A percentile compares a stretch with the other conserved stretches of the same genome.
Evolutionary conservation across 495 filamentous ascomycete genomes (phyloP).

Genomic region (Cercophora newfieldiana): DNA sequence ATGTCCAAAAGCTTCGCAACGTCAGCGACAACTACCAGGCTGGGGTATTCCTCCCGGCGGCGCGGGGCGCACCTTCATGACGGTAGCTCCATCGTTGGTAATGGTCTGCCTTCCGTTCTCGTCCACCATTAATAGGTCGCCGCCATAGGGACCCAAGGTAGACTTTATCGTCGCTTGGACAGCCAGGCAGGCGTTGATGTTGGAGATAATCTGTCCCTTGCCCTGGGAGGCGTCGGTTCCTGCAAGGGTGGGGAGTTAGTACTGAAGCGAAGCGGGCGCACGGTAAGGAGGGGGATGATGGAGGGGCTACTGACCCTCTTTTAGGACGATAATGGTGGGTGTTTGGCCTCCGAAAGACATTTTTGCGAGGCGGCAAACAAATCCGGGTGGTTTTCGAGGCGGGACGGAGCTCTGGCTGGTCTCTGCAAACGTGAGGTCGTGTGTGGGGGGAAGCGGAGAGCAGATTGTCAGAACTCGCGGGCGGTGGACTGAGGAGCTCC

Average conservation of each 20-base stretch:
- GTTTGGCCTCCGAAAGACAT: slow-evolving; percentile 99
- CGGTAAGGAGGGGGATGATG: slow-evolving; percentile 25
- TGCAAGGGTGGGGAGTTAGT: slow-evolving; percentile 42
- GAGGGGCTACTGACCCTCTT: slow-evolving; percentile 75
- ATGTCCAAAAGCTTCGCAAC: slow-evolving; percentile 82
- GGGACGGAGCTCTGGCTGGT: slow-evolving; percentile 17
- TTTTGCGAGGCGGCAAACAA: slow-evolving; percentile 13
- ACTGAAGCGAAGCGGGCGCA: slow-evolving; percentile 12
- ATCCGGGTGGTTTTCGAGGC: background rate
- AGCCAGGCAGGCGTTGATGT: slow-evolving; percentile 98
- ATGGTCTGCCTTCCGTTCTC: slow-evolving; percentile 94
- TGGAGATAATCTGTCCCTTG: slow-evolving; percentile 94
- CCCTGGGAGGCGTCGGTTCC: slow-evolving; percentile 97
- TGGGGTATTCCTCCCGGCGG: background rate
- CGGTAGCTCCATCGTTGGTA: slow-evolving; percentile 97
- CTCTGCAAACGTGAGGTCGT: slow-evolving; percentile 14
- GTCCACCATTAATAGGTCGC: slow-evolving; percentile 93
- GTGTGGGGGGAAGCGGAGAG: slow-evolving; percentile 15
- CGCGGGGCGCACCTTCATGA: slow-evolving; percentile 79
- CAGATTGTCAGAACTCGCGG: slow-evolving; percentile 3
- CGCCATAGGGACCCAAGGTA: slow-evolving; percentile 96
- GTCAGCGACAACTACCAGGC: slow-evolving; percentile 28
- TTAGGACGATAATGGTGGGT: slow-evolving; percentile 97
- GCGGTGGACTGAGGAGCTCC: slow-evolving; percentile 22
- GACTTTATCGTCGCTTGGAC: slow-evolving; percentile 94